Evolutionary conservation across 768 basidiomycete species (phyloP).

Genomic region (Sistotremastrum niveocremeum): DNA sequence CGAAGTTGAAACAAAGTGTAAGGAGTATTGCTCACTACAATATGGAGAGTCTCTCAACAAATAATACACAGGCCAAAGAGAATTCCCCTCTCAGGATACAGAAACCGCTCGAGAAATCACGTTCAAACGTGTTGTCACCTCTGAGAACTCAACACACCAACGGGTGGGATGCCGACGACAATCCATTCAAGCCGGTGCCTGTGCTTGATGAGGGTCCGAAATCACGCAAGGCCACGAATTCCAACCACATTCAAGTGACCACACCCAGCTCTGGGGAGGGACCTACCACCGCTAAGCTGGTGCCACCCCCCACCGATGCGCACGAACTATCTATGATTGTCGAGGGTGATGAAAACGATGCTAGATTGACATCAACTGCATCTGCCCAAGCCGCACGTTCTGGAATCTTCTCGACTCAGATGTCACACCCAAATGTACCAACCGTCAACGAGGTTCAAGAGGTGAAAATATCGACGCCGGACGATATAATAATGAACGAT

Average conservation of each 20-base stretch:
- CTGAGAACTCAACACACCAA: background rate
- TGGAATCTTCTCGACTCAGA: conserved; percentile 1
- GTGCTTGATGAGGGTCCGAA: background rate
- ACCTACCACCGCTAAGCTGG: no score
- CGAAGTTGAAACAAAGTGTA: conserved; percentile 23
- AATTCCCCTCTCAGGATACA: background rate
- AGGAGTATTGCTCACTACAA: background rate
- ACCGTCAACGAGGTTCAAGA: no score
- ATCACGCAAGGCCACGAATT: background rate
- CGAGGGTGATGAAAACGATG: conserved; percentile 52
- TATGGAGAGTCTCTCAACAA: background rate
- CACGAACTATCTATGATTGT: conserved; percentile 55
- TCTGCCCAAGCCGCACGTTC: conserved; percentile 3
- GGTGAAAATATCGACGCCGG: no score
- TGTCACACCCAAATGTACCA: background rate
- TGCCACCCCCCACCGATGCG: background rate
- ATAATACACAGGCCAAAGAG: background rate
- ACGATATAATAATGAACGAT: no score
- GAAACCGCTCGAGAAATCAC: conserved; percentile 1
- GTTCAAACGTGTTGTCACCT: background rate
- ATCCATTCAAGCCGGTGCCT: background rate
- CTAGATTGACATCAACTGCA: background rate
- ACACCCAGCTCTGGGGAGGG: no score
- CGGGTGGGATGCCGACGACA: background rate
- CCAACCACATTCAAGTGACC: no score